Evolutionary conservation across 202 grass and related monocot species (phyloP).

Genomic region (Digitaria exilis): DNA sequence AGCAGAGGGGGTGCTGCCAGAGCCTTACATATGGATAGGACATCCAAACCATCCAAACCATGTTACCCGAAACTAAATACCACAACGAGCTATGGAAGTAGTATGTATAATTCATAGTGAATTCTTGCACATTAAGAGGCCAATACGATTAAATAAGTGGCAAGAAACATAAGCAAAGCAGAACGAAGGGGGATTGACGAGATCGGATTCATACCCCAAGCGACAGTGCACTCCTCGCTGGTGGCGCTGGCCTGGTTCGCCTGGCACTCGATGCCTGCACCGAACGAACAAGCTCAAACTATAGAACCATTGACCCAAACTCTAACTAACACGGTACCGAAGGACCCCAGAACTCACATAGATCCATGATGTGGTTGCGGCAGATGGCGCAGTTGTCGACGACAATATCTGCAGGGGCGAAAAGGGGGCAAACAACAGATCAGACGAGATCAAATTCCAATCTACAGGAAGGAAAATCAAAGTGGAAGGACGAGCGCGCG

Average conservation of each 20-base stretch:
- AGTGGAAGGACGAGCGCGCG: neutral
- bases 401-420: conserved; percentile 73
- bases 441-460: conserved; percentile 10
- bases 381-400: conserved; percentile 99
- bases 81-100: neutral
- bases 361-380: conserved; percentile 99
- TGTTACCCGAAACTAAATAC: neutral
- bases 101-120: neutral
- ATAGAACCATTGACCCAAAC: neutral
- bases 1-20: too few species aligned
- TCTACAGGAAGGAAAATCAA: neutral
- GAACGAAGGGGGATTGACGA: neutral
- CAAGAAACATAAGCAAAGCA: neutral
- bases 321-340: neutral
- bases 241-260: conserved; percentile 78
- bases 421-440: neutral
- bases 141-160: too few species aligned
- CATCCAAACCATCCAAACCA: neutral
- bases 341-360: conserved; percentile 32
- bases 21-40: neutral
- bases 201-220: conserved; percentile 57
- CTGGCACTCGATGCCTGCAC: conserved; percentile 78
- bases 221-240: conserved; percentile 75
- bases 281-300: neutral
- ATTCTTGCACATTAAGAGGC: neutral